Percentiles rank a stretch among this genome's conserved stretches.
These are phyloP conservation scores for Geosmithia putterillii DNA, from an alignment of 2,329 filamentous ascomycete species.

Conservation along the genomic window DNA sequence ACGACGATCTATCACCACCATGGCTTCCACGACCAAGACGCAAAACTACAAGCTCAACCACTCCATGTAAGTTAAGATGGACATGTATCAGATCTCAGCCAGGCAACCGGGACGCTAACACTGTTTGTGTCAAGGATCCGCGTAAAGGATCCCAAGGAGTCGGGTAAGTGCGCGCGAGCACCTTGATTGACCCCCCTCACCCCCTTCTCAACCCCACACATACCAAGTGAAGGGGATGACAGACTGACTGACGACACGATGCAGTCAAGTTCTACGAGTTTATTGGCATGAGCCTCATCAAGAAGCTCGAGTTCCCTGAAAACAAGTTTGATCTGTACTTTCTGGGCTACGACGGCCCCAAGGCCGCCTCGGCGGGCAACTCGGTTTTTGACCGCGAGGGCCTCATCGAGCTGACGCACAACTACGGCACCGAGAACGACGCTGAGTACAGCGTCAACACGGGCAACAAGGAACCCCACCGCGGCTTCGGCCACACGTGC, in stretches of 20 bases:
- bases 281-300: conserved; percentile 74
- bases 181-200: conserved; percentile 7
- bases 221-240: neutral
- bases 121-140: conserved; percentile 52
- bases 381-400: conserved; percentile 73
- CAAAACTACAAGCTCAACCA: conserved; percentile 78
- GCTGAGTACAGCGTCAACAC: conserved; percentile 69
- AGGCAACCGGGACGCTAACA: no score
- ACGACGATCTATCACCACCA: conserved; percentile 16
- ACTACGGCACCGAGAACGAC: conserved; percentile 84
- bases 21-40: conserved; percentile 52
- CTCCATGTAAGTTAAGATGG: conserved; percentile 54
- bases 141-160: conserved; percentile 84
- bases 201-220: conserved; percentile 1
- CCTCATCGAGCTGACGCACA: conserved; percentile 73
- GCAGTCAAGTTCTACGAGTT: conserved; percentile 86
- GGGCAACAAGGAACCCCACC: conserved; percentile 81
- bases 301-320: conserved; percentile 72
- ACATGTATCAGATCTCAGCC: no score
- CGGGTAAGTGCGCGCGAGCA: conserved; percentile 32
- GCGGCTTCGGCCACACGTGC: conserved; percentile 77
- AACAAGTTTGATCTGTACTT: conserved; percentile 95
- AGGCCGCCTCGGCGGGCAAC: conserved; percentile 60
- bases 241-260: conserved; percentile 1
- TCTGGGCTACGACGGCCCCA: conserved; percentile 71